Evolutionary conservation across 805 yeast species (phyloP), one percentile per base, ranked within the genome.

Genomic region (Hanseniaspora opuntiae): DNA sequence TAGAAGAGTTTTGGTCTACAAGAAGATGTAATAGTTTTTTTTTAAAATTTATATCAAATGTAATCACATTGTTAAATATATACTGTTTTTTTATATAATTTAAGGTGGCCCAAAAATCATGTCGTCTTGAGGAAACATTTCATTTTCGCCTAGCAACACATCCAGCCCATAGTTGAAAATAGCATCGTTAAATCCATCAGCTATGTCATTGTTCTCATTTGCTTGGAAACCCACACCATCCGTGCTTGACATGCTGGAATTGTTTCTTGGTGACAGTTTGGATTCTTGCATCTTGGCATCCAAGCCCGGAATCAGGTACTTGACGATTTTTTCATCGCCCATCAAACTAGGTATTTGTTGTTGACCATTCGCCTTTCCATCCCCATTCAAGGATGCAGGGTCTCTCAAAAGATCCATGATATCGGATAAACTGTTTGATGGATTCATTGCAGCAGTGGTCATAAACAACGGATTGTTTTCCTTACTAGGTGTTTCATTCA

Each of bases 1-100:
- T 19, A 74, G 98, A 64, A 73, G 96, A 60, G 71, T 90, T 49
- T 66, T 90, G 55, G 90, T 85, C 6, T 90, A 90, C 63, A 82
- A 86, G 62, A 70, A 85, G 52, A 79, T 32, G 14, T 39, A 39
- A 32, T 7, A 20, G 28, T 24, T 4, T 24, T n/a, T n/a, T n/a
- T n/a, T n/a, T n/a, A n/a, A n/a, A n/a, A n/a, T n/a, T n/a, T n/a
- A n/a, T n/a, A n/a, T n/a, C n/a, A n/a, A n/a, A n/a, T n/a, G n/a
- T n/a, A n/a, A n/a, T n/a, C n/a, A n/a, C 28, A 25, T 25, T 25
- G 28, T 8, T 25, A 4, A 22, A 2, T 38, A 10, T 38, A 38
- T 38, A 36, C 14, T 69, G 73, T 37, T 82, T 87, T 28, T 28
- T 28, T 28, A 28, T 28, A 7, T 28, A 28, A 28, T 28, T 30